These are phyloP conservation scores for Neopestalotiopsis sp. DNA, from an alignment of 2,329 filamentous ascomycete species.

Conservation along the genomic window DNA sequence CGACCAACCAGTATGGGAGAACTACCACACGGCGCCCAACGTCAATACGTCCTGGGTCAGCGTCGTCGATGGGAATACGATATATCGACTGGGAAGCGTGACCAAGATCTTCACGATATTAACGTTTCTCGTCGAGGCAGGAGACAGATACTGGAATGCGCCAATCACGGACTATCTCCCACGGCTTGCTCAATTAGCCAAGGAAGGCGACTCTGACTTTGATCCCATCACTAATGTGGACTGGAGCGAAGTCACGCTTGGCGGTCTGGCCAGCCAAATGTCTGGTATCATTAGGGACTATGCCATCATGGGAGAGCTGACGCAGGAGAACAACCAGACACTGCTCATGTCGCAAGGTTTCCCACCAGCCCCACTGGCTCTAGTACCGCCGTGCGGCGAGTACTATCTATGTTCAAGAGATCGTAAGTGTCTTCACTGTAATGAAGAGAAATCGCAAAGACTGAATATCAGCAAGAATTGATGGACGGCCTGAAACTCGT, in stretches of 20 bases:
- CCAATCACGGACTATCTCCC: constrained; percentile 35
- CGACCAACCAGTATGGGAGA: constrained; percentile 31
- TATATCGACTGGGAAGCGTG: constrained; percentile 36
- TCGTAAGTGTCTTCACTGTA: constrained; percentile 24
- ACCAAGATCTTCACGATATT: constrained; percentile 39
- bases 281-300: constrained; percentile 15
- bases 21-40: constrained; percentile 34
- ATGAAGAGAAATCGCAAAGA: not conserved
- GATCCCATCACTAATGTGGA: constrained; percentile 14
- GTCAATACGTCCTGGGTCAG: constrained; percentile 25
- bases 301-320: constrained; percentile 32
- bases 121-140: constrained; percentile 34
- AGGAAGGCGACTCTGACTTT: not conserved
- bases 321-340: constrained; percentile 33
- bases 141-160: constrained; percentile 33
- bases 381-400: constrained; percentile 31
- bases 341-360: constrained; percentile 29
- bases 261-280: constrained; percentile 14
- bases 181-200: constrained; percentile 26
- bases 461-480: constrained; percentile 23
- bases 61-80: constrained; percentile 31
- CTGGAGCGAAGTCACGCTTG: constrained; percentile 14
- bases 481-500: constrained; percentile 29
- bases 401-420: constrained; percentile 25
- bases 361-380: constrained; percentile 26